A percentile compares a stretch with the other conserved stretches of the same genome.
Evolutionary conservation across 2,329 filamentous ascomycete species (phyloP).

Genomic region (Colletotrichum kahawae): DNA sequence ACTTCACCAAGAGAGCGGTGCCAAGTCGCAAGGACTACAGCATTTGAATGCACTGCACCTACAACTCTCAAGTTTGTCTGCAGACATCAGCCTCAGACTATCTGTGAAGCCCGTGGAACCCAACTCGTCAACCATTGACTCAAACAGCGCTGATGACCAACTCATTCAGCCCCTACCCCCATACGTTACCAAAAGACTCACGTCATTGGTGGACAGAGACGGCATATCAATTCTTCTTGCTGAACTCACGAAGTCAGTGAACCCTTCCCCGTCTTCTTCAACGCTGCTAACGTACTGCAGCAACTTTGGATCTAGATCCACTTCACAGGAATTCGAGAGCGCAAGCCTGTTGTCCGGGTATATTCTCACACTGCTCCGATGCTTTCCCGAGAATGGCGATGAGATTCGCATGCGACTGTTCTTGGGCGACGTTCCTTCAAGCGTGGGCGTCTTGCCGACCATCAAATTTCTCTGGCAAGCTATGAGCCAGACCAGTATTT

Average conservation of each 20-base stretch:
- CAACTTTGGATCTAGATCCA: slow-evolving; percentile 26
- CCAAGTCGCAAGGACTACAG: slow-evolving; percentile 38
- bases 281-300: not conserved
- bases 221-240: slow-evolving; percentile 70
- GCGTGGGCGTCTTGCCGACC: slow-evolving; percentile 58
- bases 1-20: slow-evolving; percentile 47
- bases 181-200: slow-evolving; percentile 70
- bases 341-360: slow-evolving; percentile 79
- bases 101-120: slow-evolving; percentile 23
- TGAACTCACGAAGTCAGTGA: slow-evolving; percentile 16
- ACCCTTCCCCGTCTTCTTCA: too few species aligned
- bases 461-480: slow-evolving; percentile 86
- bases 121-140: slow-evolving; percentile 13
- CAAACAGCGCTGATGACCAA: slow-evolving; percentile 26
- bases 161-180: slow-evolving; percentile 44
- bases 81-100: slow-evolving; percentile 54
- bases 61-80: slow-evolving; percentile 56
- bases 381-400: slow-evolving; percentile 81
- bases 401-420: slow-evolving; percentile 96
- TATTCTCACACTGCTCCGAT: slow-evolving; percentile 81
- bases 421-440: slow-evolving; percentile 67
- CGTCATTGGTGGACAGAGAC: slow-evolving; percentile 75
- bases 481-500: slow-evolving; percentile 45
- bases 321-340: slow-evolving; percentile 33
- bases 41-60: slow-evolving; percentile 59